phyloP scores from a whole-genome alignment of 164 flowering plant genomes.

The Liriodendron chinense region DNA sequence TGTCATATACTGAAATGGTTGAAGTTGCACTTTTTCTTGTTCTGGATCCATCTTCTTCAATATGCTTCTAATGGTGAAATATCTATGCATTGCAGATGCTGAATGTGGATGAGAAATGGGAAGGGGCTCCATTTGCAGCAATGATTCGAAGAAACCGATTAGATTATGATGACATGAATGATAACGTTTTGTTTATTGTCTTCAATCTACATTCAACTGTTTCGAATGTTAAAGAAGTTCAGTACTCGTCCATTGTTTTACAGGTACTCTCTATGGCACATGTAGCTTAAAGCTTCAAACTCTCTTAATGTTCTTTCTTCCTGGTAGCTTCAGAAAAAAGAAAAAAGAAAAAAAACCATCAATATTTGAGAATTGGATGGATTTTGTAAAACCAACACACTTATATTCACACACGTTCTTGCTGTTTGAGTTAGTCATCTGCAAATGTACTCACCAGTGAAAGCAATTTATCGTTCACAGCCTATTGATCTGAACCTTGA shows the following conservation, averaged over 20 bases:
- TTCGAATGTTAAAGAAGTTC: slow-evolving; percentile 65
- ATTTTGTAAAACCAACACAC: background rate
- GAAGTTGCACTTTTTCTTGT: too few relatives aligned
- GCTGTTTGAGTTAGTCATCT: background rate
- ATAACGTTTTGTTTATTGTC: slow-evolving; percentile 38
- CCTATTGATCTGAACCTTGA: slow-evolving; percentile 86
- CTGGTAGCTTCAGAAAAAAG: background rate
- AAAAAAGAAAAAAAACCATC: too few relatives aligned
- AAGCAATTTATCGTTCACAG: slow-evolving; percentile 33
- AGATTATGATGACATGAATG: slow-evolving; percentile 42
- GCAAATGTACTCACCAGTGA: background rate
- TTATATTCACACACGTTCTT: background rate
- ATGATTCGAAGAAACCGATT: slow-evolving; percentile 68
- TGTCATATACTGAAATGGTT: background rate
- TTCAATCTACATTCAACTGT: slow-evolving; percentile 50
- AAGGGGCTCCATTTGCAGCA: slow-evolving; percentile 89
- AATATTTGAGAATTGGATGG: background rate
- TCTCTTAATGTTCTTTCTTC: background rate
- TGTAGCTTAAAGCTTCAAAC: background rate
- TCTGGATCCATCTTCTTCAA: background rate
- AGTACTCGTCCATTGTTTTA: slow-evolving; percentile 61
- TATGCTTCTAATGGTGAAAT: slow-evolving; percentile 10
- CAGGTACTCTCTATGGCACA: slow-evolving; percentile 49
- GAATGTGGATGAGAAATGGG: slow-evolving; percentile 79
- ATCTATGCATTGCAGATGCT: slow-evolving; percentile 51